Base-by-base conservation (phyloP, 2,329 filamentous ascomycete species). In the Endothia cerciana region DNA sequence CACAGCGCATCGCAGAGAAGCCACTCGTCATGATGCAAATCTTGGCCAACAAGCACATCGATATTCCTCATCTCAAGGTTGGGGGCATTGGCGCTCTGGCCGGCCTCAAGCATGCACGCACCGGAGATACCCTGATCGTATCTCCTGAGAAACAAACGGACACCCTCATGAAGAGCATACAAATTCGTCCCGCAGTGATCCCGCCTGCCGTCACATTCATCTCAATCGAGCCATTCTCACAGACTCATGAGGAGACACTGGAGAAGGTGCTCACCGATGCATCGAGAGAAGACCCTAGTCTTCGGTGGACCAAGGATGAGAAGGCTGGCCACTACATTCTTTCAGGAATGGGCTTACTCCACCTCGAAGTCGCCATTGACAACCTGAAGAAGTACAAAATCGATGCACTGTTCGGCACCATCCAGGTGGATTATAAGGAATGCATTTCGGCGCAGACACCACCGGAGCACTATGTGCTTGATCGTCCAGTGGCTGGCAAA, bases 161-260 rank as follows among this genome's bases (percentile, higher is more conserved):
- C 22, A 85, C 88, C 19, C 85, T 87, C 0, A 80, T 97, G 59
- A 88, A 89, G 60, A 89, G 85, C 19, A 80, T 98, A 19, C 93
- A 97, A 73, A 86, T 99, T 43, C 88, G 93, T 19, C 93, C 95
- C 0, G 95, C 97, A 36, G 87, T 91, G 66, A 92, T 97, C 0
- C 94, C 95, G 0, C 93, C 95, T 0, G 93, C 95, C 0, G 95
- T 99, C 0, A 97, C 97, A 74, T 99, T 98, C 76, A 90, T 96
- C n/a, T 92, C 94, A 67, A 89, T 98, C 36, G 94, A 98, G 70
- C 92, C 85, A 0, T 83, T 74, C 65, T 72, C 74, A 7, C 88
- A 22, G 80, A 93, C 71, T 90, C 92, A 71, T 81, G 92, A 40
- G 85, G 94, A 93, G 71, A 86, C 90, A 66, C 86, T 99, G 6